Base-by-base conservation (phyloP, 192 early-diverging fungal species). In the Podochytrium sp. region DNA sequence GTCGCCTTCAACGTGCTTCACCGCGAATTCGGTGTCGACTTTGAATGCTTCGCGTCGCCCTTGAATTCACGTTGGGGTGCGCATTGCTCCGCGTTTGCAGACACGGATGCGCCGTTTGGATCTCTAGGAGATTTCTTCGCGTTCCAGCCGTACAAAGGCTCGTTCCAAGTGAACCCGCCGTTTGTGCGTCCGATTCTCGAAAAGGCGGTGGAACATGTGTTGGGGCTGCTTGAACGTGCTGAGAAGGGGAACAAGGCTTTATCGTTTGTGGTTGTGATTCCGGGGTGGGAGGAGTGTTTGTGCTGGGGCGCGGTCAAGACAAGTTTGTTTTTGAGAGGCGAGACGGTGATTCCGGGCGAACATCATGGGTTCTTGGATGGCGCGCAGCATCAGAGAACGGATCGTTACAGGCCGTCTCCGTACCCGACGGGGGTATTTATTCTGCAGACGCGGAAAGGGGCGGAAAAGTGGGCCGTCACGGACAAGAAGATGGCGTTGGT, bases 11-110 rank as follows among this genome's bases (percentile, higher is more conserved):
- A 51, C 34, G 51, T 69, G 20, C 34, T 69, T 2, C 18, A 69
- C n/a, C 47, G 66, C 23, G 66, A 69, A 69, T 55, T 69, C 34
- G 66, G 66, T 38, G 66, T 69, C 66, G 66, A 69, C 38, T 55
- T 69, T 7, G 66, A 69, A 52, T 69, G 66, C 51, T 69, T 69
- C 29, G 66, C 66, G 34, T 32, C 23, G 16, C 66, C 66, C 5
- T 55, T 69, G 20, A 69, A 69, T 30, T 51, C 32, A 20, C 27
- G 66, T 32, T 69, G 66, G 66, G 66, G 66, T 35, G 18, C 30
- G 5, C 52, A 69, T 30, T 69, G 66, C 35, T 35, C 29, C n/a
- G 66, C 66, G 1, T 69, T 69, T 55, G 10, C 23, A 5, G 66
- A 69, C 25, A 69, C 66, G 2, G 66, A 69, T 25, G 47, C 50